Evolutionary conservation across 768 basidiomycete genomes (phyloP), one percentile per base, ranked within the genome.

Genomic region (Xerocomellus intermedius): DNA sequence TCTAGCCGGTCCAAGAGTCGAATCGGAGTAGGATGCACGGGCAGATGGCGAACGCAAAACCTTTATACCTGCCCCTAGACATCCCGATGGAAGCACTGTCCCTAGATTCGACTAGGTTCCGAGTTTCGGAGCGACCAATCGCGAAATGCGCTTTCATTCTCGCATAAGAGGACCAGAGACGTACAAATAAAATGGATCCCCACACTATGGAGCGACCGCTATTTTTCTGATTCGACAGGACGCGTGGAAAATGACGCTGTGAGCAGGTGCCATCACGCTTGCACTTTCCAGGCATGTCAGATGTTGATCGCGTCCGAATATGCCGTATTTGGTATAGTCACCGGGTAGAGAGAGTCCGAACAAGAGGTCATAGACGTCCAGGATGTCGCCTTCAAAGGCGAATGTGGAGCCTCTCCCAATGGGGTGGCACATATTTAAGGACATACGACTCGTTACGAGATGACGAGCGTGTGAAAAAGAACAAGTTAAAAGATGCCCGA

Each of bases 141-240:
- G 61, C 64, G 48, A 54, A 66, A 58, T 57, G 50, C 9, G 51
- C 64, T 39, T 54, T 26, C 24, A 22, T 54, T 22, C 14, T 21
- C 19, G 30, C 24, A n/a, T 22, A 21, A 9, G 17, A 17, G 14
- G 21, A 8, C 8, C 32, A 19, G 9, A 38, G 44, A 51, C 30
- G 47, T 13, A 46, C 42, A 47, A 44, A 48, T 42, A 37, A 43
- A 38, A 37, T 37, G 42, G 16, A 44, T 35, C 30, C 36, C 33
- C n/a, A 8, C n/a, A 8, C 17, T 22, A 39, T 43, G 52, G 42
- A 47, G 49, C 7, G 42, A 28, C 45, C 54, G 51, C 51, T 30
- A 63, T 56, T 60, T 65, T 55, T 59, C 30, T 47, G 52, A 56
- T 66, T 60, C 49, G 47, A 47, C 30, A 17, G 21, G 14, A 21